Evolutionary conservation across 1,284 basidiomycete species (phyloP).

Genomic region (Ceratobasidium sp.): DNA sequence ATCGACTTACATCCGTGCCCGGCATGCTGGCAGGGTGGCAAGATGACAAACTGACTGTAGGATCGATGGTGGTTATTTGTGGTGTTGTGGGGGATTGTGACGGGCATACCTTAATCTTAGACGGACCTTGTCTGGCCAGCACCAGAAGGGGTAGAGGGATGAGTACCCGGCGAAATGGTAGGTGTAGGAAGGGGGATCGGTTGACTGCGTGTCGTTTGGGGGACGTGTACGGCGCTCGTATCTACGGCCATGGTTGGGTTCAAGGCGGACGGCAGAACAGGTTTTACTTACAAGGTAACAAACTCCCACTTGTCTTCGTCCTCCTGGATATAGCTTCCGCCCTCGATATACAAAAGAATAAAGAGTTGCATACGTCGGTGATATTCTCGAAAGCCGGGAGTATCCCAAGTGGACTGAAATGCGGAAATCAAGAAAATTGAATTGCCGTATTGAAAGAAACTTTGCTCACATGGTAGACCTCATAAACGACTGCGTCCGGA

Average conservation of each 20-base stretch:
- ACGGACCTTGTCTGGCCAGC: slow-evolving; percentile 88
- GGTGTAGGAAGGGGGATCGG: slow-evolving; percentile 63
- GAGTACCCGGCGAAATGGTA: slow-evolving; percentile 96
- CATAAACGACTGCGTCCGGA: slow-evolving; percentile 76
- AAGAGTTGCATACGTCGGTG: slow-evolving; percentile 97
- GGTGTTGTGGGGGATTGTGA: slow-evolving; percentile 20
- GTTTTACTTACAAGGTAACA: slow-evolving; percentile 73
- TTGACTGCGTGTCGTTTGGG: slow-evolving; percentile 52
- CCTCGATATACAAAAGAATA: slow-evolving; percentile 95
- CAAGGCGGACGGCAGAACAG: background rate
- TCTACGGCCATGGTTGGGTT: slow-evolving; percentile 58
- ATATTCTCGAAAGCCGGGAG: slow-evolving; percentile 91
- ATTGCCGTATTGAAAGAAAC: background rate
- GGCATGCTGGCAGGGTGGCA: slow-evolving; percentile 89
- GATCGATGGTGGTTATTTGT: slow-evolving; percentile 30
- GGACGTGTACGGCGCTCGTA: slow-evolving; percentile 77
- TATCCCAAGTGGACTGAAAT: slow-evolving; percentile 81
- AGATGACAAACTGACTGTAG: slow-evolving; percentile 89
- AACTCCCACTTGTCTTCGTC: slow-evolving; percentile 93
- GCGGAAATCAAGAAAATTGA: background rate
- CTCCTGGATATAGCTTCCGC: slow-evolving; percentile 92
- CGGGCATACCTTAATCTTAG: slow-evolving; percentile 81
- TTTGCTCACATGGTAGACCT: slow-evolving; percentile 84
- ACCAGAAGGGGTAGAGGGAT: slow-evolving; percentile 93
- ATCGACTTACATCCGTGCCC: slow-evolving; percentile 86